Evolutionary conservation across 2,329 filamentous ascomycete species (phyloP).

Genomic region (Periconia sp.): DNA sequence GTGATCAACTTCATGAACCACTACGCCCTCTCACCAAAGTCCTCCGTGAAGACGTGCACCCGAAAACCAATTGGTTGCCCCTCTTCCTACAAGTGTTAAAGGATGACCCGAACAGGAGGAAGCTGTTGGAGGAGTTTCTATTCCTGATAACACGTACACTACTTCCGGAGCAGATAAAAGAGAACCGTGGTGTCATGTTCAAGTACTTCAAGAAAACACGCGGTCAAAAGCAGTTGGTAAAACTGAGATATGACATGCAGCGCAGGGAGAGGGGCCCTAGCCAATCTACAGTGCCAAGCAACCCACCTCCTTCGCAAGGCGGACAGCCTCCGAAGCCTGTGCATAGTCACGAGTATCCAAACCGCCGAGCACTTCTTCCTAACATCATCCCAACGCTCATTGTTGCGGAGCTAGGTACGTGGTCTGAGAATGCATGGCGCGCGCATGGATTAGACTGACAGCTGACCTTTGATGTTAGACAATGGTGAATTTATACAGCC

Average conservation of each 20-base stretch:
- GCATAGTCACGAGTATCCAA: neutral
- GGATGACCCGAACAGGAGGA: neutral
- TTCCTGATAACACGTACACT: slow-evolving; percentile 32
- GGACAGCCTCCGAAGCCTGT: neutral
- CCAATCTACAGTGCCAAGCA: too few relatives aligned
- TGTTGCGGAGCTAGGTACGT: too few relatives aligned
- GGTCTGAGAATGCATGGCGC: too few relatives aligned
- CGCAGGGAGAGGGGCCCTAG: slow-evolving; percentile 18
- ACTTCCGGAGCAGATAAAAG: slow-evolving; percentile 31
- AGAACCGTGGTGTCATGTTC: slow-evolving; percentile 27
- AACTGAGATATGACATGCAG: slow-evolving; percentile 38
- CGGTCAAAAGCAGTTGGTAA: slow-evolving; percentile 20
- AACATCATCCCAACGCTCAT: slow-evolving; percentile 34
- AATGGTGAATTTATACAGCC: too few relatives aligned
- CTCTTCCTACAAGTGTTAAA: slow-evolving; percentile 10
- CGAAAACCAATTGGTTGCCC: slow-evolving; percentile 18
- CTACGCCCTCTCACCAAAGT: slow-evolving; percentile 7
- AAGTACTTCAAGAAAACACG: slow-evolving; percentile 26
- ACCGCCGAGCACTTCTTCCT: slow-evolving; percentile 15
- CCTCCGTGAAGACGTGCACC: slow-evolving; percentile 11
- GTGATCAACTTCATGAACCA: slow-evolving; percentile 1
- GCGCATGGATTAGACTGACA: too few relatives aligned
- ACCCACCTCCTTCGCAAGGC: too few relatives aligned
- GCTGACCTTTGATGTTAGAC: too few relatives aligned
- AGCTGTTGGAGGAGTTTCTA: slow-evolving; percentile 24